These are phyloP conservation scores for Thyridium curvatum DNA, from an alignment of 2,329 filamentous ascomycete species.

Conservation along the genomic window DNA sequence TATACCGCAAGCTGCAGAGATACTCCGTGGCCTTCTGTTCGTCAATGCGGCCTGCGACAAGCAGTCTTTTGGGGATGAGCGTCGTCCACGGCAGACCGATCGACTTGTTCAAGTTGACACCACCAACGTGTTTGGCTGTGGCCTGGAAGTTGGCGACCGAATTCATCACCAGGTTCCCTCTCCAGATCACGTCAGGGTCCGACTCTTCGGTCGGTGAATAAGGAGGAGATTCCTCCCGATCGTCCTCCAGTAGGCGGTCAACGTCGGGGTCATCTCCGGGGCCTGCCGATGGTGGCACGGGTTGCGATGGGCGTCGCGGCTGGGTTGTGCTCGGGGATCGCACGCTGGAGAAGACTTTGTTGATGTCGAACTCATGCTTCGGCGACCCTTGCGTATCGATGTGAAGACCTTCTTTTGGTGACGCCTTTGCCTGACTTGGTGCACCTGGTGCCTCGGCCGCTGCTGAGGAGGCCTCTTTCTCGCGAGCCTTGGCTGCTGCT, in stretches of 20 bases:
- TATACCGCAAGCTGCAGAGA: slow-evolving; percentile 79
- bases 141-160: slow-evolving; percentile 69
- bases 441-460: slow-evolving; percentile 12
- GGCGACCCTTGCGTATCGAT: slow-evolving; percentile 49
- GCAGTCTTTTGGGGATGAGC: slow-evolving; percentile 64
- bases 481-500: slow-evolving; percentile 9
- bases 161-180: slow-evolving; percentile 69
- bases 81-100: slow-evolving; percentile 56
- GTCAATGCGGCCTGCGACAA: slow-evolving; percentile 74
- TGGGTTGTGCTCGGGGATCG: slow-evolving; percentile 55
- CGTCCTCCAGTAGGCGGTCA: slow-evolving; percentile 78
- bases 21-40: slow-evolving; percentile 84
- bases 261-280: slow-evolving; percentile 80
- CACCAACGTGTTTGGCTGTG: slow-evolving; percentile 76
- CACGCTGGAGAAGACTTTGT: slow-evolving; percentile 78
- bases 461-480: slow-evolving; percentile 4
- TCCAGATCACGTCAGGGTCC: slow-evolving; percentile 72
- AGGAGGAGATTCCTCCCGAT: slow-evolving; percentile 70
- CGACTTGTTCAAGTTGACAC: slow-evolving; percentile 67
- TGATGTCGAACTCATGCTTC: slow-evolving; percentile 66
- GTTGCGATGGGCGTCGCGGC: slow-evolving; percentile 41
- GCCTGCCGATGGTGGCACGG: slow-evolving; percentile 38
- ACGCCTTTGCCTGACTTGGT: slow-evolving; percentile 4
- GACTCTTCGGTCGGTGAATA: slow-evolving; percentile 76
- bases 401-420: slow-evolving; percentile 15